Evolutionary conservation across 139 green algal genomes (phyloP).

Genomic region (Parachlorella kessleri): DNA sequence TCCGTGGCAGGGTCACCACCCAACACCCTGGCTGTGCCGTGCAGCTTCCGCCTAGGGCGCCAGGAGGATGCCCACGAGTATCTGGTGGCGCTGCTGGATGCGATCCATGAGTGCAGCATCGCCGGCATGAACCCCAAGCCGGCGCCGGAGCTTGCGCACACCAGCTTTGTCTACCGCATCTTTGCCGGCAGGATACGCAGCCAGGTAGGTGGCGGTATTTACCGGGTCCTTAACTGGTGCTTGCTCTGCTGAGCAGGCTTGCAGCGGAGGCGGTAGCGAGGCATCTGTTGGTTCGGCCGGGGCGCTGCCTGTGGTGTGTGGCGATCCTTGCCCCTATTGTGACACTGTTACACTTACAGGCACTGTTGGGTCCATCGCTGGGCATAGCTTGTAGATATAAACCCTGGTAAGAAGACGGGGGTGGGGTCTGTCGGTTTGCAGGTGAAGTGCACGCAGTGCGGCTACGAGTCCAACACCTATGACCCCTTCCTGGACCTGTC

Average conservation of each 20-base stretch:
- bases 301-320: no score
- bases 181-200: conserved; percentile 90
- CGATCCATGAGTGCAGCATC: conserved; percentile 83
- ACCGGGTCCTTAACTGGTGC: background rate
- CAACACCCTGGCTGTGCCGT: background rate
- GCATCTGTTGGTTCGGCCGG: no score
- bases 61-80: conserved; percentile 95
- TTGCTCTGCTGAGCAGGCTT: conserved; percentile 15
- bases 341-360: no score
- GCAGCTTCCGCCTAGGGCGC: conserved; percentile 82
- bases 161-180: conserved; percentile 86
- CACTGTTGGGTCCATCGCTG: no score
- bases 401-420: no score
- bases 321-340: no score
- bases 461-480: conserved; percentile 80
- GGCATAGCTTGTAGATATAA: no score
- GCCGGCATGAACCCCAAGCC: conserved; percentile 57
- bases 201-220: conserved; percentile 57
- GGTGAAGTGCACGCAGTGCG: conserved; percentile 86
- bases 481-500: conserved; percentile 94
- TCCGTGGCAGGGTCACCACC: no score
- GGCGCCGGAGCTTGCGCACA: conserved; percentile 62
- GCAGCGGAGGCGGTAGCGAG: no score
- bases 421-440: no score
- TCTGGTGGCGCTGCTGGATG: conserved; percentile 85